A percentile compares a stretch with the other conserved stretches of the same genome.
phyloP scores from a whole-genome alignment of 1,139 yeast species.

The Wickerhamomyces sp. region DNA sequence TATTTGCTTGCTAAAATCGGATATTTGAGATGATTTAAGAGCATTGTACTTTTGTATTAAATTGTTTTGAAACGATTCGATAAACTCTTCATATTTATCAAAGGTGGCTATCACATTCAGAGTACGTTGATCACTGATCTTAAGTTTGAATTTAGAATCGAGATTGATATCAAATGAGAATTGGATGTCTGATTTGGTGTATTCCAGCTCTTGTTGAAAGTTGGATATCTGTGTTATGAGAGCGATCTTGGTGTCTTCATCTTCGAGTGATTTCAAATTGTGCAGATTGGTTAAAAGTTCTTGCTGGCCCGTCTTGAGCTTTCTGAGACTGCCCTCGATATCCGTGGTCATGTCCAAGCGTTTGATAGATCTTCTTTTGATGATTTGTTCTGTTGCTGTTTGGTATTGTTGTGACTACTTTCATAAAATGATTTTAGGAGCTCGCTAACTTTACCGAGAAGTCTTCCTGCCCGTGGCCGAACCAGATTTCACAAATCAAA shows the following conservation, averaged over 20 bases:
- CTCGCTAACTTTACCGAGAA: too few species aligned
- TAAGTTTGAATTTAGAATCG: slow-evolving; percentile 1
- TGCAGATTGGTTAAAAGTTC: slow-evolving; percentile 9
- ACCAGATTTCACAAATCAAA: too few species aligned
- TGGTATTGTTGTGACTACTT: too few species aligned
- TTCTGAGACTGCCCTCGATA: too few species aligned
- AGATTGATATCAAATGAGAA: slow-evolving; percentile 15
- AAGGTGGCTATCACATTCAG: slow-evolving; percentile 3
- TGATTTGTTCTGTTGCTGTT: too few species aligned
- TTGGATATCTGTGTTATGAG: slow-evolving; percentile 13
- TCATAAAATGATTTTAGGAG: too few species aligned
- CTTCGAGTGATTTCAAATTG: slow-evolving; percentile 8
- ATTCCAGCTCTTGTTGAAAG: slow-evolving; percentile 12
- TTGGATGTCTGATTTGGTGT: slow-evolving; percentile 11
- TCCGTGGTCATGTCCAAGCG: too few species aligned
- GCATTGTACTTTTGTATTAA: slow-evolving; percentile 15
- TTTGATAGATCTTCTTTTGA: too few species aligned
- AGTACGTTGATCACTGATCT: not conserved
- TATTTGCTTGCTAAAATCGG: slow-evolving; percentile 7
- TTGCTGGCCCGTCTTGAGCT: slow-evolving; percentile 6
- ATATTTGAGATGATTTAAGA: slow-evolving; percentile 3
- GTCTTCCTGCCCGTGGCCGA: too few species aligned
- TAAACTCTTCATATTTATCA: slow-evolving; percentile 12
- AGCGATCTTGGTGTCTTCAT: slow-evolving; percentile 11
- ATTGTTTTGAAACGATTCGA: slow-evolving; percentile 10